Base-by-base conservation (phyloP, 129 eudicot species). In the Flaveria trinervia region DNA sequence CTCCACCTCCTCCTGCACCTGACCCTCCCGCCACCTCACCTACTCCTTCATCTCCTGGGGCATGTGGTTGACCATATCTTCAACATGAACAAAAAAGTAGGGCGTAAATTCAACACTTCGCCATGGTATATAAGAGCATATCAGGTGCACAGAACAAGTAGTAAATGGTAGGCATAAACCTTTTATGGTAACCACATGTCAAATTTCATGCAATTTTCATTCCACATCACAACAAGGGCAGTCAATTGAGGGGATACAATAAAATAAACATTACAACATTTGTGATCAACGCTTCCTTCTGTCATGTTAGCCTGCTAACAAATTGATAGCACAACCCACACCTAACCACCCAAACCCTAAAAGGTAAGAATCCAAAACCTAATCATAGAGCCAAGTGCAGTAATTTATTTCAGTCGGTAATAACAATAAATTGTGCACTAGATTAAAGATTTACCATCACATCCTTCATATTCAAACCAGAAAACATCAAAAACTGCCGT, bases 41-140 rank as follows among this genome's bases (percentile, higher is more conserved):
- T 17, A 66, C 84, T 55, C 70, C 82, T 60, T 76, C 83, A 15
- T 80, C 79, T 48, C 83, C 89, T 2, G 86, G 83, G 61, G 71
- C 85, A 71, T 87, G 90, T n/a, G 97, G 75, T 70, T 81, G 96
- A 65, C 87, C 92, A 81, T 84, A 78, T 68, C 97, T 93, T 67
- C 71, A 67, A 83, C 83, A 88, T 30, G n/a, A 73, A 30, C 51
- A 70, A 16, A 69, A 56, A 55, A 44, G 2, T 10, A 44, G 0
- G 0, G 1, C 10, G n/a, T 15, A 68, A 68, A 16, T 28, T 56
- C 50, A 69, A 44, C 43, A n/a, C 18, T 44, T 64, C 23, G 14
- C 44, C 43, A 51, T 49, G 28, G 9, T 44, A 62, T 9, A 74
- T 39, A 68, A 61, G 16, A 72, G 12, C 54, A 17, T 14, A 52